Evolutionary conservation across 768 basidiomycete genomes (phyloP).

Genomic region (Pluteus cervinus): DNA sequence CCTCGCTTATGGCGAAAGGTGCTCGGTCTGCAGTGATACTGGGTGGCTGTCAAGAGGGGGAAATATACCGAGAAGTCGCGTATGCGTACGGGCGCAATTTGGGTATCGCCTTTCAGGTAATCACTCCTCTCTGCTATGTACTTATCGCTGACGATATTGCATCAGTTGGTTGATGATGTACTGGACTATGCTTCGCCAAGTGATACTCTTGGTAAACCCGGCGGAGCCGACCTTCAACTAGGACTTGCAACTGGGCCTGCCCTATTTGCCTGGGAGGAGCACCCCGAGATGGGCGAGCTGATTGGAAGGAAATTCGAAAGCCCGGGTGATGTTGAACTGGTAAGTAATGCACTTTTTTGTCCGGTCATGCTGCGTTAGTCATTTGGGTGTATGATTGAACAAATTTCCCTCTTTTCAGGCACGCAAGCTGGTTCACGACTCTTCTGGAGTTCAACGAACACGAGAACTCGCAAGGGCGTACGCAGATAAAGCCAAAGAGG

Average conservation of each 20-base stretch:
- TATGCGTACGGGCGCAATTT: slow-evolving; percentile 93
- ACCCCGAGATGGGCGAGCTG: slow-evolving; percentile 81
- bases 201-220: slow-evolving; percentile 81
- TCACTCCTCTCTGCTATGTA: not conserved
- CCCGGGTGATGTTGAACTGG: slow-evolving; percentile 83
- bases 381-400: slow-evolving; percentile 4
- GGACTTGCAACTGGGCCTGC: slow-evolving; percentile 92
- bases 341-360: slow-evolving; percentile 20
- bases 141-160: not conserved
- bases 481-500: slow-evolving; percentile 72
- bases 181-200: slow-evolving; percentile 86
- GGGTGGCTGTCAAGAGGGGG: slow-evolving; percentile 79
- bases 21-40: slow-evolving; percentile 83
- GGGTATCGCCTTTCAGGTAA: slow-evolving; percentile 92
- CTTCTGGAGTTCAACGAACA: slow-evolving; percentile 79
- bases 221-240: slow-evolving; percentile 76
- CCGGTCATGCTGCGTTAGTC: slow-evolving; percentile 1
- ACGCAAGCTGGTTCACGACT: slow-evolving; percentile 63
- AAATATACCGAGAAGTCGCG: slow-evolving; percentile 89
- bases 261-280: slow-evolving; percentile 91
- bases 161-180: slow-evolving; percentile 90
- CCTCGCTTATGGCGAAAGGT: slow-evolving; percentile 89
- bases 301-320: slow-evolving; percentile 79
- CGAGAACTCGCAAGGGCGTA: slow-evolving; percentile 72
- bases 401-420: slow-evolving; percentile 42